Evolutionary conservation across 2,329 filamentous ascomycete species (phyloP).

Genomic region (Nemania bipapillata): DNA sequence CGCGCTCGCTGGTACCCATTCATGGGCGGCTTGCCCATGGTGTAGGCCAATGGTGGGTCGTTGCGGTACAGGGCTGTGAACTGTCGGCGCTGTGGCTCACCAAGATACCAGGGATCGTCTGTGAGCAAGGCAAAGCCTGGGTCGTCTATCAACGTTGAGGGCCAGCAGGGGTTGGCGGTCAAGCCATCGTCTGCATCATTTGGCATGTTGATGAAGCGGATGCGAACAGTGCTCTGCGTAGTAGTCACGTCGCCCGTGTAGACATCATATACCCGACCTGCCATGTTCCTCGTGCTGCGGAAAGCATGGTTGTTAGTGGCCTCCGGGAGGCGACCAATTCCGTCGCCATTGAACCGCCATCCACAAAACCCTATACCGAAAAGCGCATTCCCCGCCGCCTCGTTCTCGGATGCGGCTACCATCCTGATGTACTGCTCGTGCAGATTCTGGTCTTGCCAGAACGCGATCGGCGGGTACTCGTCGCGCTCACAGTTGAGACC

Average conservation of each 20-base stretch:
- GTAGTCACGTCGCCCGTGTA: neutral
- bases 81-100: neutral
- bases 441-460: neutral
- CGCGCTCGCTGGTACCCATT: neutral
- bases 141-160: neutral
- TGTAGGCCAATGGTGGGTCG: no score
- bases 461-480: neutral
- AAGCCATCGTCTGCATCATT: neutral
- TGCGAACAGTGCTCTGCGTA: neutral
- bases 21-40: neutral
- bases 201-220: neutral
- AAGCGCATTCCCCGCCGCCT: neutral
- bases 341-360: no score
- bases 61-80: no score
- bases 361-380: neutral
- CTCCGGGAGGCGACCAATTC: no score
- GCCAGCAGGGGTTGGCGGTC: neutral
- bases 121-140: neutral
- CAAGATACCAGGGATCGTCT: neutral
- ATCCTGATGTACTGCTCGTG: neutral
- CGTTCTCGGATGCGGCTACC: neutral
- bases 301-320: no score
- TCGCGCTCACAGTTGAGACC: neutral
- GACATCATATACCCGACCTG: no score
- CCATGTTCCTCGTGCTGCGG: no score